These are phyloP conservation scores for Macrophomina pseudophaseolina DNA, from an alignment of 2,329 filamentous ascomycete genomes.

Conservation along the genomic window DNA sequence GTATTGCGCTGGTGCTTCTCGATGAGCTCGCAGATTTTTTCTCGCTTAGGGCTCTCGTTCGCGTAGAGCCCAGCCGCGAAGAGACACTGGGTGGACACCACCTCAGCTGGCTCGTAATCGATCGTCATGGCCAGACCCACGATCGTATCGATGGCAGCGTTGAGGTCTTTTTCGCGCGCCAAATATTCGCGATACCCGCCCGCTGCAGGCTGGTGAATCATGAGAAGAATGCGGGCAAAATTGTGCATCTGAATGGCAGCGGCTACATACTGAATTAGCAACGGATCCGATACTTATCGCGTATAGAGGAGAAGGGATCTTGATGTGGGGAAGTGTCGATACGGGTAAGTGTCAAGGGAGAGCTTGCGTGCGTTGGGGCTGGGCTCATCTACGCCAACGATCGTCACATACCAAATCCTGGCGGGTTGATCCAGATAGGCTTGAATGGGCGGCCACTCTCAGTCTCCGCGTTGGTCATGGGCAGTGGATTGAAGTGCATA, in stretches of 20 bases:
- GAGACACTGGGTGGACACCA: slow-evolving; percentile 28
- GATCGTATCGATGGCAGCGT: slow-evolving; percentile 51
- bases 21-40: slow-evolving; percentile 35
- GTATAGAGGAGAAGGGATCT: slow-evolving; percentile 28
- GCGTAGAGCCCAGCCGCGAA: slow-evolving; percentile 30
- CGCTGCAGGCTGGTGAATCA: slow-evolving; percentile 58
- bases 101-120: slow-evolving; percentile 24
- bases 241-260: slow-evolving; percentile 59
- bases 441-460: slow-evolving; percentile 41
- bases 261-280: slow-evolving; percentile 41
- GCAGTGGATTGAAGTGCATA: slow-evolving; percentile 52
- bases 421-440: slow-evolving; percentile 59
- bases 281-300: slow-evolving; percentile 31
- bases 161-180: slow-evolving; percentile 50
- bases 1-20: slow-evolving; percentile 30
- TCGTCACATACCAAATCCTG: slow-evolving; percentile 45
- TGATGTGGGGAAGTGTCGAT: background rate
- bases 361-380: background rate
- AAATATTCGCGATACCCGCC: slow-evolving; percentile 57
- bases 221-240: slow-evolving; percentile 59
- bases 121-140: slow-evolving; percentile 16
- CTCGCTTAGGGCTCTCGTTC: slow-evolving; percentile 31
- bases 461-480: slow-evolving; percentile 29
- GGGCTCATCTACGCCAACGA: background rate
- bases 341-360: background rate